Evolutionary conservation across 768 basidiomycete genomes (phyloP).

Genomic region (Tylopilus subfusipes): DNA sequence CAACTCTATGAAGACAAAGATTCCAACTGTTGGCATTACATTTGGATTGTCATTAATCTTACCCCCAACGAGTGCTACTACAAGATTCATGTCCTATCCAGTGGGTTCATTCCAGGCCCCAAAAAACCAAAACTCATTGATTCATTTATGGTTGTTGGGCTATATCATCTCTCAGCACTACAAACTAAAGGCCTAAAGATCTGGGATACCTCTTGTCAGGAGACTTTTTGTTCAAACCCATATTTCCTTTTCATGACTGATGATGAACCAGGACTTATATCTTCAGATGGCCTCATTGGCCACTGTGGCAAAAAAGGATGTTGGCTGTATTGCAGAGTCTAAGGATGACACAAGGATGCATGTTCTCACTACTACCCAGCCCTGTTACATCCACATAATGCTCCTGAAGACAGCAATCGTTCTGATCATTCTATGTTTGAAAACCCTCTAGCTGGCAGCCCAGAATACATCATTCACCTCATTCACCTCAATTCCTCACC

Average conservation of each 20-base stretch:
- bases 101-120: neutral
- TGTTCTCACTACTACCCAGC: neutral
- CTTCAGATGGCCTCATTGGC: neutral
- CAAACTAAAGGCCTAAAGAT: neutral
- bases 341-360: neutral
- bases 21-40: neutral
- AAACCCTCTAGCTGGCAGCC: neutral
- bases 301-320: neutral
- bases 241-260: neutral
- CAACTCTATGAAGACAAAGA: neutral
- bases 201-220: neutral
- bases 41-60: neutral
- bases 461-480: too few relatives aligned
- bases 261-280: neutral
- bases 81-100: neutral
- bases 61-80: neutral
- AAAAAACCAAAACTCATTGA: neutral
- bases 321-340: neutral
- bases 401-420: neutral
- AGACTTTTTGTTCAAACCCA: neutral
- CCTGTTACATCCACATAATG: neutral
- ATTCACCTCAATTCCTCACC: too few relatives aligned
- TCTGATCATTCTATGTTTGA: neutral
- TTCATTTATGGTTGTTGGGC: neutral
- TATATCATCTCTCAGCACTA: neutral